phyloP scores from a whole-genome alignment of 2,329 filamentous ascomycete species.

The Akanthomyces muscarius region DNA sequence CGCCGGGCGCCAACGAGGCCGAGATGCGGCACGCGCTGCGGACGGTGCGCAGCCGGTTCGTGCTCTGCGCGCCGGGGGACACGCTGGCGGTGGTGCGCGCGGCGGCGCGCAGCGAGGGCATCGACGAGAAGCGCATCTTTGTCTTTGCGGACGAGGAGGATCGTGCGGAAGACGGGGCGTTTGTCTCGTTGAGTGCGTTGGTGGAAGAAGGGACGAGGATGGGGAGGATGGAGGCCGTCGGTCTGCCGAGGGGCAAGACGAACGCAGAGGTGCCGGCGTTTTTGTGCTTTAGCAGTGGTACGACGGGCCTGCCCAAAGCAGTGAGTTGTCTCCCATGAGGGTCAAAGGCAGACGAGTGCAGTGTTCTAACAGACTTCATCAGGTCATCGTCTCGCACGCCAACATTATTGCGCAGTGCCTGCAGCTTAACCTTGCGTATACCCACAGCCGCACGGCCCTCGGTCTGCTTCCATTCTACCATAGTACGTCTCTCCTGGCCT shows the following conservation, averaged over 20 bases:
- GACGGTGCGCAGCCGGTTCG: conserved; percentile 1
- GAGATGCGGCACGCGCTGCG: conserved; percentile 13
- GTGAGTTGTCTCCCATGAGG: conserved; percentile 3
- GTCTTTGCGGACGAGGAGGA: background rate
- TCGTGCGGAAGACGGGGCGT: background rate
- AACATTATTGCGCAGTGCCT: conserved; percentile 23
- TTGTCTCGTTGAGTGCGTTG: background rate
- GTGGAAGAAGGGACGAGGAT: background rate
- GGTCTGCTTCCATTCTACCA: conserved; percentile 27
- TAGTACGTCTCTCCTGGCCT: conserved; percentile 15
- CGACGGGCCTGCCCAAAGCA: conserved; percentile 24
- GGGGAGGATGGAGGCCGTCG: background rate
- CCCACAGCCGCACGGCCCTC: conserved; percentile 18
- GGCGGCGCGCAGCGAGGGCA: background rate
- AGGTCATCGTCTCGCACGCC: conserved; percentile 23
- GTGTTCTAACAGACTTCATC: background rate
- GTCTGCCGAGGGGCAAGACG: background rate
- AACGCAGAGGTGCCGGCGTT: conserved; percentile 20
- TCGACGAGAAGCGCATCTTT: background rate
- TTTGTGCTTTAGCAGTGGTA: conserved; percentile 24
- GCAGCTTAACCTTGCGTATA: conserved; percentile 18
- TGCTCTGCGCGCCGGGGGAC: background rate
- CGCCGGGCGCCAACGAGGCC: background rate
- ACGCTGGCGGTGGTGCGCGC: background rate
- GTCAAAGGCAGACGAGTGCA: background rate